Conservation (phyloP, 2,329 filamentous ascomycete genomes). For the Nectriaceae sp. region DNA sequence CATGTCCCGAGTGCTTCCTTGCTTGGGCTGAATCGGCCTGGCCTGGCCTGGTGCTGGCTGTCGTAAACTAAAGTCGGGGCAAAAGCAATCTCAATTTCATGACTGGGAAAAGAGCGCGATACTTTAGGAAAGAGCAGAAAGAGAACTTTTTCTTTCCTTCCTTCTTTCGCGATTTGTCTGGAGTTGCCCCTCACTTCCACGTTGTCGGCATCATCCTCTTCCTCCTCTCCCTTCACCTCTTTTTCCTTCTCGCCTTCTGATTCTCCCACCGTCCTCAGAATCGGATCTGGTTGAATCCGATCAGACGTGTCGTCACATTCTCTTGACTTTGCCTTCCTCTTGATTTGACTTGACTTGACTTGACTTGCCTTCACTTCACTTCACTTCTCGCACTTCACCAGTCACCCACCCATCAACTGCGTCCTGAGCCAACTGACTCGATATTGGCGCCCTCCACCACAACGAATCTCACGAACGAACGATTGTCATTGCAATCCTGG, state of each 20-base stretch:
- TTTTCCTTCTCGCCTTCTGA: constrained; percentile 9
- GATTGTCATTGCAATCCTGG: too few species aligned
- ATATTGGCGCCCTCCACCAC: not conserved
- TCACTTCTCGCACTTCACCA: too few species aligned
- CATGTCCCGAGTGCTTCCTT: too few species aligned
- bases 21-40: too few species aligned
- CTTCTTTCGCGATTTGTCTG: not conserved
- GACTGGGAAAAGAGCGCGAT: not conserved
- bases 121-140: not conserved
- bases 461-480: too few species aligned
- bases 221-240: constrained; percentile 11
- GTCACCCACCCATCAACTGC: too few species aligned
- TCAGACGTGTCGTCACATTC: constrained; percentile 8
- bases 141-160: not conserved
- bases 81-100: too few species aligned
- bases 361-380: too few species aligned
- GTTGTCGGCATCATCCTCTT: constrained; percentile 7
- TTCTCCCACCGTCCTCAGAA: not conserved
- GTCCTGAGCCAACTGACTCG: too few species aligned
- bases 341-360: too few species aligned
- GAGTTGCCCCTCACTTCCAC: not conserved
- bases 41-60: too few species aligned
- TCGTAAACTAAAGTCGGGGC: too few species aligned
- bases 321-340: constrained; percentile 7
- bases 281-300: not conserved